Conservation (phyloP, 345 rosid genomes). For the Salix brachista region DNA sequence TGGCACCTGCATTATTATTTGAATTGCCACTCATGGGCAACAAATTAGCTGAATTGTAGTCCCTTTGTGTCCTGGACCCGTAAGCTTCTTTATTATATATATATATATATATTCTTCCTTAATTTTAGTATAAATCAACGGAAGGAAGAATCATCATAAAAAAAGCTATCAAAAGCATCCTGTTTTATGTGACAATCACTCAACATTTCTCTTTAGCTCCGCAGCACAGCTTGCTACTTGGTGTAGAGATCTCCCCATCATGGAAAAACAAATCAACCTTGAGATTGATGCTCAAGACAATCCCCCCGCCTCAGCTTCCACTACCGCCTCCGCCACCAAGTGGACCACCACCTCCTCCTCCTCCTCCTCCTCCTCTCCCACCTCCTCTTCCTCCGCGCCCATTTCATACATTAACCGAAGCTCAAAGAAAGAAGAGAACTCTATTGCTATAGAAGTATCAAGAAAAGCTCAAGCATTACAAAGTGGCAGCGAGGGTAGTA, state of each 20-base stretch:
- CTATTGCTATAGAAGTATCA: constrained; percentile 21
- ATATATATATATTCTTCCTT: not conserved
- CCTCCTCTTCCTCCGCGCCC: not conserved
- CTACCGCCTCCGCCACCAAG: constrained; percentile 5
- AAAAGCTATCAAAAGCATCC: constrained; percentile 4
- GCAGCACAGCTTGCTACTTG: not conserved
- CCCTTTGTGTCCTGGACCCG: constrained; percentile 25
- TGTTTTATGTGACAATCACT: constrained; percentile 26
- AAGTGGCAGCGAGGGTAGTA: constrained; percentile 10
- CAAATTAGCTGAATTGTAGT: constrained; percentile 33
- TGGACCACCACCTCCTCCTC: constrained; percentile 9
- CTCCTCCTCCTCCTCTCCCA: constrained; percentile 26
- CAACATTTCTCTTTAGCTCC: constrained; percentile 23
- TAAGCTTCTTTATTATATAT: constrained; percentile 6
- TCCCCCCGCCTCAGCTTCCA: constrained; percentile 19
- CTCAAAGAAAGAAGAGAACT: constrained; percentile 9
- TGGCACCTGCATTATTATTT: not conserved
- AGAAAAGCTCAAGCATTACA: constrained; percentile 32
- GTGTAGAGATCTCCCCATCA: constrained; percentile 14
- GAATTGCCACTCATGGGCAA: constrained; percentile 30
- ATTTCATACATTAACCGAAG: constrained; percentile 11
- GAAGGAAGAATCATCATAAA: constrained; percentile 24
- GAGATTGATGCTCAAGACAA: constrained; percentile 40
- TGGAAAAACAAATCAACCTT: constrained; percentile 44
- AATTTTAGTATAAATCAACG: constrained; percentile 1